Base-by-base conservation (phyloP, 305 asterid genomes). In the Andrographis paniculata region DNA sequence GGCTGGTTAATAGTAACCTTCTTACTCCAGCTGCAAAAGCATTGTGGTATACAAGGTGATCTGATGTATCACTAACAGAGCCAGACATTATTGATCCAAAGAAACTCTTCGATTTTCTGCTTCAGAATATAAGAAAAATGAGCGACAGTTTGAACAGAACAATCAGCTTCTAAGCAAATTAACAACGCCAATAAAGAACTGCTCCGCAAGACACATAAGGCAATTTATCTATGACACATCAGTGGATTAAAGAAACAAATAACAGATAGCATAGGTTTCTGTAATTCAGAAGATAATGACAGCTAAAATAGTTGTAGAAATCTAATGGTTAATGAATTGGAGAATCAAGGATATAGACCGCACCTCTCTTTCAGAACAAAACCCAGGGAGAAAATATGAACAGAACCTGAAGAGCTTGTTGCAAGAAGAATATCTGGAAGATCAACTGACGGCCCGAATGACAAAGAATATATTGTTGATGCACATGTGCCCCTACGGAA, bases 401-500 rank as follows among this genome's bases (percentile, higher is more conserved):
- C 74, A 30, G 97, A 80, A 47, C 97, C 97, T 15, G 95, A 85
- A 43, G 93, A 79, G 77, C 97, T 85, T 57, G 95, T 71, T 45
- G 97, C 97, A 52, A 85, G 81, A 61, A 88, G 94, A 63, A 85
- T 63, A 63, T 82, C 91, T 13, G 95, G 94, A 69, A 70, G 85
- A 62, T 71, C 91, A 50, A 71, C 62, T 20, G 93, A 82, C 31
- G 94, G 95, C 53, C 89, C 79, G 70, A 89, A 85, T 31, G 97
- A 78, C 66, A 89, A 46, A 58, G 97, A 89, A 76, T 68, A 89
- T 45, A 89, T 80, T 44, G 71, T 74, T 24, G 97, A 89, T 52
- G 93, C 55, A 73, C 69, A 85, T 50, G 93, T 62, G 41, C 95
- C 97, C 73, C 97, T 82, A 65, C 97, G 87, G 74, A 88, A 88